phyloP scores from a whole-genome alignment of 257 asterid genomes.

The Scutellaria galericulata region DNA sequence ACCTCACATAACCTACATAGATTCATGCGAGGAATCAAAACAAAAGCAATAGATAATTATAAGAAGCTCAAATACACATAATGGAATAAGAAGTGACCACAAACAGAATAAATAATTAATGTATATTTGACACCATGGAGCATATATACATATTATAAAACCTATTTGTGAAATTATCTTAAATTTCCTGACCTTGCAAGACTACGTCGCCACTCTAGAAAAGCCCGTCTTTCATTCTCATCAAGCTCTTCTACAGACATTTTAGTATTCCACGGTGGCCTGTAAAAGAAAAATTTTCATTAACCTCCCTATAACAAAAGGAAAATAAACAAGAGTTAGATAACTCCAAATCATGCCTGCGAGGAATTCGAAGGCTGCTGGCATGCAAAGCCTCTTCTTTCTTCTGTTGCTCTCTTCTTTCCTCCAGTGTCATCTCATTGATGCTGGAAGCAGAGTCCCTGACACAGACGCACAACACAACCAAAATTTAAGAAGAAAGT shows the following conservation, averaged over 20 bases:
- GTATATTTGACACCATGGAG: neutral
- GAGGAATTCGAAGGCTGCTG: conserved; percentile 93
- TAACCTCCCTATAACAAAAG: conserved; percentile 25
- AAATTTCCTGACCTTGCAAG: conserved; percentile 76
- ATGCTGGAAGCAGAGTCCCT: conserved; percentile 73
- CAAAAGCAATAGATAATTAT: neutral
- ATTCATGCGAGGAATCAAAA: neutral
- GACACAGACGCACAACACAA: conserved; percentile 23
- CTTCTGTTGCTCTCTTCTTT: conserved; percentile 70
- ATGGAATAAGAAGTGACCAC: neutral
- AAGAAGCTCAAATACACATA: neutral
- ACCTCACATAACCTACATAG: conserved; percentile 1
- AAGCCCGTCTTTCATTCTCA: conserved; percentile 73
- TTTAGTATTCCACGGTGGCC: conserved; percentile 92
- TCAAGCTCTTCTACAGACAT: conserved; percentile 97
- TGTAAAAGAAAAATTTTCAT: conserved; percentile 39
- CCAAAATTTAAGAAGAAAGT: neutral
- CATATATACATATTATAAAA: conserved; percentile 10
- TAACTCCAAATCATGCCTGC: conserved; percentile 56
- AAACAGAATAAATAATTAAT: neutral
- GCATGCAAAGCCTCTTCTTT: conserved; percentile 92
- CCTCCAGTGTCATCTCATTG: conserved; percentile 62
- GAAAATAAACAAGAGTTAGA: conserved; percentile 7
- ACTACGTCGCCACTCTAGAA: conserved; percentile 91
- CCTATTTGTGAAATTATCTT: conserved; percentile 18